Evolutionary conservation across 495 filamentous ascomycete species (phyloP), one percentile per base, ranked within the genome.

Genomic region (Hamigera avellanea): DNA sequence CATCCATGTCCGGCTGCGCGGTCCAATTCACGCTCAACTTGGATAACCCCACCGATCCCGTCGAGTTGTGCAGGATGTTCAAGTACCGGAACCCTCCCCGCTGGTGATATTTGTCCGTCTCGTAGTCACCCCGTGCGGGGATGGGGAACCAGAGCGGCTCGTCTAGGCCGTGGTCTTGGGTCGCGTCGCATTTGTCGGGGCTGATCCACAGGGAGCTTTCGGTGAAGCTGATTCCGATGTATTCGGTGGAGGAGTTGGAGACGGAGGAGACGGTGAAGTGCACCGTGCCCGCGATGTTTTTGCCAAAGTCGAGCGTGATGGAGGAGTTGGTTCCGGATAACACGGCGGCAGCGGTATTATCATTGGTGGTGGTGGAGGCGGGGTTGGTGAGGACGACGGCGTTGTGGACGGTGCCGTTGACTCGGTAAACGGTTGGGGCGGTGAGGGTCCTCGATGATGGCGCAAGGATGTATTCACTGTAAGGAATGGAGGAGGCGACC

Each of bases 301-400:
- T 61, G 2, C 59, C 61, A 45, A 67, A 69, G 32, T 71, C 66
- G 18, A 58, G 62, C 0, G 64, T 64, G 3, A 65, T 55, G 2
- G 56, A 60, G 2, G 64, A 63, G 21, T 23, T 23, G 21, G 21
- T 9, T 4, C 21, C 9, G 9, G 9, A 23, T n/a, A n/a, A n/a
- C n/a, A n/a, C n/a, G n/a, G n/a, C n/a, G 21, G 9, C 21, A 23
- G 21, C 21, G 9, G 21, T 5, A 23, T n/a, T n/a, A n/a, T n/a
- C n/a, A n/a, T n/a, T n/a, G n/a, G 21, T 23, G 21, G 9, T 23
- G 4, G 21, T 23, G 21, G 40, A 21, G 2, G 42, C 35, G 2
- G 41, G 26, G 10, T 33, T 35, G 3, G 45, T 52, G n/a, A 66
- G 45, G 14, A 43, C 48, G 6, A 38, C 31, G 0, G 60, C 39